phyloP scores from a whole-genome alignment of 805 yeast species.

The Pichia gijzeniarum region DNA sequence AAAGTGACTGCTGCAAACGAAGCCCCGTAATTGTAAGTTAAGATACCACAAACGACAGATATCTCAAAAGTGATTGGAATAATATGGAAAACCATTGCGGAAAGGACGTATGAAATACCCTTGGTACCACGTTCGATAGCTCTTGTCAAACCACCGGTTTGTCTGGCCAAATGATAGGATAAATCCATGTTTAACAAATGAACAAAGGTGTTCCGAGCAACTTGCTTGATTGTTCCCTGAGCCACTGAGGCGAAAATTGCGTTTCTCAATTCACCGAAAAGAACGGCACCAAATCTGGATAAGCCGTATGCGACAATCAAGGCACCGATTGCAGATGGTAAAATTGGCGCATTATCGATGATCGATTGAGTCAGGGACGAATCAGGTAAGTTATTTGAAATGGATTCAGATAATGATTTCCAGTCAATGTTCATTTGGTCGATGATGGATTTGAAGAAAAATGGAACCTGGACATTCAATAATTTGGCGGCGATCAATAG shows the following conservation, averaged over 20 bases:
- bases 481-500: conserved; percentile 76
- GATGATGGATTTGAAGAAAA: conserved; percentile 80
- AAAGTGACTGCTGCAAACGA: conserved; percentile 86
- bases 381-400: conserved; percentile 20
- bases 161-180: conserved; percentile 83
- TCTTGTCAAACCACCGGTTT: conserved; percentile 93
- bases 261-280: conserved; percentile 90
- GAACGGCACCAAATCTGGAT: conserved; percentile 88
- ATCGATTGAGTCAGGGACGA: conserved; percentile 8
- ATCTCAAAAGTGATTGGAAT: conserved; percentile 91
- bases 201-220: conserved; percentile 79
- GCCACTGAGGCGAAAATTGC: conserved; percentile 96
- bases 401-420: conserved; percentile 49
- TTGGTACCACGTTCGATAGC: conserved; percentile 98
- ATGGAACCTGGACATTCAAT: conserved; percentile 92
- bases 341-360: conserved; percentile 17
- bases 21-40: conserved; percentile 87
- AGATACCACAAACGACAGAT: conserved; percentile 84
- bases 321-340: conserved; percentile 58
- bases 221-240: conserved; percentile 86
- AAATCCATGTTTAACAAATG: conserved; percentile 81
- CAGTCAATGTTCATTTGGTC: conserved; percentile 93
- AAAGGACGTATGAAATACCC: conserved; percentile 87
- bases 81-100: conserved; percentile 97
- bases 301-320: conserved; percentile 83